A percentile compares a stretch with the other conserved stretches of the same genome.
Conservation (phyloP, 2,329 filamentous ascomycete species). For the Penicillium verrucosum region DNA sequence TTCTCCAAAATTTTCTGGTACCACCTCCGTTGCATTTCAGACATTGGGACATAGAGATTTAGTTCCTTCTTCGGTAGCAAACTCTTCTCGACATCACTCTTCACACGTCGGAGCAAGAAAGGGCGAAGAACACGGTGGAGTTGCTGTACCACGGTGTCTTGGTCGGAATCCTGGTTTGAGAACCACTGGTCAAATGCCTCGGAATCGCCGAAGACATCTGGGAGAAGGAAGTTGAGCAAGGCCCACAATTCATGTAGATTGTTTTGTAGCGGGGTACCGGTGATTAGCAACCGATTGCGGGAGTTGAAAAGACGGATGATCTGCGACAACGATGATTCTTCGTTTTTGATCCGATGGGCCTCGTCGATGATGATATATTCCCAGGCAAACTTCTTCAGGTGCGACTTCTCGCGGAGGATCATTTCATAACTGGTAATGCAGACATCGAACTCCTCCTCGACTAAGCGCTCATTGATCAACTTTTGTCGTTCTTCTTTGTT, state of each 20-base stretch:
- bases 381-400: constrained; percentile 97
- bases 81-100: constrained; percentile 97
- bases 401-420: constrained; percentile 91
- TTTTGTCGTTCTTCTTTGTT: constrained; percentile 88
- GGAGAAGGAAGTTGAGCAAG: constrained; percentile 92
- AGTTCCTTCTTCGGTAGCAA: constrained; percentile 95
- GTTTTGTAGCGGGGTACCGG: constrained; percentile 94
- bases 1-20: constrained; percentile 99
- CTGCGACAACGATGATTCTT: constrained; percentile 93
- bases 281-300: constrained; percentile 90
- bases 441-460: constrained; percentile 94
- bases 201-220: constrained; percentile 94
- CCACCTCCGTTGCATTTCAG: constrained; percentile 98
- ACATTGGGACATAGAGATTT: constrained; percentile 97
- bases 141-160: constrained; percentile 94
- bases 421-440: constrained; percentile 99
- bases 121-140: constrained; percentile 88
- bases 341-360: constrained; percentile 98
- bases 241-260: constrained; percentile 98
- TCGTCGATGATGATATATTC: constrained; percentile 99
- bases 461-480: constrained; percentile 85
- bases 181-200: constrained; percentile 99
- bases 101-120: constrained; percentile 92
- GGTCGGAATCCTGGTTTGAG: constrained; percentile 81
- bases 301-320: constrained; percentile 97